Base-by-base conservation (phyloP, 495 filamentous ascomycete species). In the Chaetomium cochliodes region DNA sequence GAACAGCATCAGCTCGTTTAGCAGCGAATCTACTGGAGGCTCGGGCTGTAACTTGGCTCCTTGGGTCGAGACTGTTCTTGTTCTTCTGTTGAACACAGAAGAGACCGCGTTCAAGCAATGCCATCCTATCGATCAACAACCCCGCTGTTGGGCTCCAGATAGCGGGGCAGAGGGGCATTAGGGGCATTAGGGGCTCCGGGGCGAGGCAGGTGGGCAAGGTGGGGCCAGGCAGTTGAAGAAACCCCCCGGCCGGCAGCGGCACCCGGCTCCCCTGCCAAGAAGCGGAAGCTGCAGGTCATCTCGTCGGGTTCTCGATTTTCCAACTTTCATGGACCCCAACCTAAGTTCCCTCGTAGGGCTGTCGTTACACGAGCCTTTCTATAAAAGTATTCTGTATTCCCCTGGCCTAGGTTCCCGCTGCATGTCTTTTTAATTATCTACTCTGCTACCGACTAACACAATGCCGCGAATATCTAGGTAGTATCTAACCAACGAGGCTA, bases 201-300 rank as follows among this genome's bases (percentile, higher is more conserved):
- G 52, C 28, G 52, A 28, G 52, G 26, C 26, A 20, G 52, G 52
- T 23, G 52, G 25, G 52, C 13, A 11, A 20, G 52, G 52, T 23
- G 52, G 25, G 52, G 23, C 47, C 3, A 23, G 47, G 47, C 20
- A 50, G 20, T 25, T 26, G 49, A 26, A 26, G 22, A 26, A 23
- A 6, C 9, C 9, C 49, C 23, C 25, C 7, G 22, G 49, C 22
- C 49, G 49, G 49, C 49, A 52, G 8, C 9, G 56, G 39, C 56
- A 42, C 39, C n/a, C 12, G 33, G 33, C 18, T 33, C 57, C 57
- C 57, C 57, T 59, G 57, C 57, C 57, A 59, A 59, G 57, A 30
- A 28, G 23, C 42, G 41, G 41, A 18, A 59, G 16, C 33, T 25
- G 25, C 20, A 33, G 46, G 51, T 58, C 8, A 11, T 13, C 18